phyloP scores from a whole-genome alignment of 1,139 yeast species.

The Hemisphaericaspora xylofermentans region DNA sequence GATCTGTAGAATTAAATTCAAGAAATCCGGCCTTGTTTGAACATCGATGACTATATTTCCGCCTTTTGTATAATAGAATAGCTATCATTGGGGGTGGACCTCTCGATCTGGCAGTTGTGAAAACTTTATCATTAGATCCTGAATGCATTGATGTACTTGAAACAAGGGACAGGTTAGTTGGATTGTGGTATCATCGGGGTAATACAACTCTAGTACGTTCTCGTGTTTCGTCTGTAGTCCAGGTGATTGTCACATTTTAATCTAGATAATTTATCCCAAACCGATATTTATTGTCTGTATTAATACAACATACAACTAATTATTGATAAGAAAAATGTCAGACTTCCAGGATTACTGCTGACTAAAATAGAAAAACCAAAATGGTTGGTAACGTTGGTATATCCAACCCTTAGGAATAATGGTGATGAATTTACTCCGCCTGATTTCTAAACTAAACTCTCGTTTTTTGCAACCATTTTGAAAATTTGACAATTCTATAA shows the following conservation, averaged over 20 bases:
- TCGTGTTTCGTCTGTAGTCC: conserved; percentile 24
- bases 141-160: conserved; percentile 43
- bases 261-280: conserved; percentile 52
- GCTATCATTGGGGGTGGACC: conserved; percentile 57
- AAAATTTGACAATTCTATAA: too few species aligned
- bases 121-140: conserved; percentile 45
- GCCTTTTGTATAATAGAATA: conserved; percentile 25
- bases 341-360: conserved; percentile 21
- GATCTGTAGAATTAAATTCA: too few species aligned
- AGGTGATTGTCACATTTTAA: conserved; percentile 18
- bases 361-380: conserved; percentile 21
- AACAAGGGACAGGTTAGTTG: conserved; percentile 42
- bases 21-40: too few species aligned
- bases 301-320: conserved; percentile 23
- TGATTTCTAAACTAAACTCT: neutral
- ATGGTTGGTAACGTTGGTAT: conserved; percentile 19
- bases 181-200: conserved; percentile 47
- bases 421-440: conserved; percentile 17
- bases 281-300: conserved; percentile 29
- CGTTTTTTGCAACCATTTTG: conserved; percentile 7
- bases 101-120: conserved; percentile 49
- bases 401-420: conserved; percentile 19
- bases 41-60: conserved; percentile 10
- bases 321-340: conserved; percentile 18
- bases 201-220: conserved; percentile 25